Conservation (phyloP, 2,329 filamentous ascomycete species). For the Triangularia setosa region DNA sequence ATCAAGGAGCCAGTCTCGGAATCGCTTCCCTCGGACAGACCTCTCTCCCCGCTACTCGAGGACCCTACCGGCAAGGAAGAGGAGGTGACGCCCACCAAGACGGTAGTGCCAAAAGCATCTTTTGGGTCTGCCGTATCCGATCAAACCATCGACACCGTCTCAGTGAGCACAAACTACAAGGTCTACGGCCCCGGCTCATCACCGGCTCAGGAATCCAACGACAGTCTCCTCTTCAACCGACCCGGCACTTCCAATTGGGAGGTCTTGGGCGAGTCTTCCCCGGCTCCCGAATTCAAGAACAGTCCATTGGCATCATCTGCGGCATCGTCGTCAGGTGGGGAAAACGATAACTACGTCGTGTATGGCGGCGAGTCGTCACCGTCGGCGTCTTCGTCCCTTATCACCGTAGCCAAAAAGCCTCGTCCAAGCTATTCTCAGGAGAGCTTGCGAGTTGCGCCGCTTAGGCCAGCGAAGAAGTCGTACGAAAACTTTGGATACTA, state of each 20-base stretch:
- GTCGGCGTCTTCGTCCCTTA: conserved; percentile 37
- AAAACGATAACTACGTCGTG: conserved; percentile 51
- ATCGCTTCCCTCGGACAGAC: conserved; percentile 29
- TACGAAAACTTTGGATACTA: conserved; percentile 47
- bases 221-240: conserved; percentile 39
- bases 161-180: conserved; percentile 53
- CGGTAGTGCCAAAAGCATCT: conserved; percentile 34
- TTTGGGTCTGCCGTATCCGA: conserved; percentile 34
- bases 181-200: conserved; percentile 43
- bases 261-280: conserved; percentile 50
- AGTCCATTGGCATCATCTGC: conserved; percentile 28
- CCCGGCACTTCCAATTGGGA: conserved; percentile 49
- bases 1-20: conserved; percentile 32
- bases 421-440: conserved; percentile 55
- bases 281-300: conserved; percentile 40
- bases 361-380: conserved; percentile 43
- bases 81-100: conserved; percentile 24
- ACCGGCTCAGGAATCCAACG: conserved; percentile 35
- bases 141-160: conserved; percentile 42
- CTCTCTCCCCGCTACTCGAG: conserved; percentile 34
- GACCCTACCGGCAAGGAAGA: conserved; percentile 24
- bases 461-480: conserved; percentile 46
- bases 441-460: conserved; percentile 54
- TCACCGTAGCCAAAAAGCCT: conserved; percentile 31
- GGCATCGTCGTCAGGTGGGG: conserved; percentile 34